A percentile compares a stretch with the other conserved stretches of the same genome.
Conservation (phyloP, 192 early-diverging fungal genomes). For the Geosiphon pyriformis region DNA sequence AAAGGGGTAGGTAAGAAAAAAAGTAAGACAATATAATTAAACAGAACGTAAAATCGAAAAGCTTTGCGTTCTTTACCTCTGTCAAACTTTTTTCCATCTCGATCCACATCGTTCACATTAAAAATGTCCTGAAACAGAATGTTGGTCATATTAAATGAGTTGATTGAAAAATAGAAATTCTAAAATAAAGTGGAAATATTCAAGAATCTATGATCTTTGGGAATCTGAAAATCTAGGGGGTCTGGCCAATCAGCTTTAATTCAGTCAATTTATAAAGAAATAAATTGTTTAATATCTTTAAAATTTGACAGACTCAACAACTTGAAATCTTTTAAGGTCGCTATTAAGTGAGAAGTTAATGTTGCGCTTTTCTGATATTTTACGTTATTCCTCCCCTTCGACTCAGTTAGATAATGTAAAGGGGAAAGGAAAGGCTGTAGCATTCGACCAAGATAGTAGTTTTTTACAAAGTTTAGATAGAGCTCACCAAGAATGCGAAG, state of each 20-base stretch:
- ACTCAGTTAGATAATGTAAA: neutral
- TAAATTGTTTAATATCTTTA: too few relatives aligned
- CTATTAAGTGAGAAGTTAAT: too few relatives aligned
- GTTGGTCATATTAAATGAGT: too few relatives aligned
- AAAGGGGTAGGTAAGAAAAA: neutral
- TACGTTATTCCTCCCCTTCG: neutral
- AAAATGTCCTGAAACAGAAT: constrained; percentile 85
- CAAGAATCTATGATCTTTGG: too few relatives aligned
- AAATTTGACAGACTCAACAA: too few relatives aligned
- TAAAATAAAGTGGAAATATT: too few relatives aligned
- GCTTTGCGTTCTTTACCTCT: constrained; percentile 53
- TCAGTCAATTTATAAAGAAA: too few relatives aligned
- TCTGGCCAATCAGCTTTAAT: too few relatives aligned
- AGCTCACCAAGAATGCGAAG: constrained; percentile 3
- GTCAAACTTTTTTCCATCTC: constrained; percentile 90
- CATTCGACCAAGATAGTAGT: neutral
- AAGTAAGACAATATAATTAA: neutral
- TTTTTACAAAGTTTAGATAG: constrained; percentile 5
- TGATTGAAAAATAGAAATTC: too few relatives aligned
- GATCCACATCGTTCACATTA: constrained; percentile 83
- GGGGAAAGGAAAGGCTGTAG: constrained; percentile 18
- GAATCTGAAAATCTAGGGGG: too few relatives aligned
- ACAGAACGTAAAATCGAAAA: neutral
- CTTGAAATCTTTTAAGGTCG: too few relatives aligned
- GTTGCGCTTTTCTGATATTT: constrained; percentile 16